Percentiles rank a stretch among this genome's conserved stretches.
Conservation (phyloP, 768 basidiomycete species). For the Gymnopilus junonius region DNA sequence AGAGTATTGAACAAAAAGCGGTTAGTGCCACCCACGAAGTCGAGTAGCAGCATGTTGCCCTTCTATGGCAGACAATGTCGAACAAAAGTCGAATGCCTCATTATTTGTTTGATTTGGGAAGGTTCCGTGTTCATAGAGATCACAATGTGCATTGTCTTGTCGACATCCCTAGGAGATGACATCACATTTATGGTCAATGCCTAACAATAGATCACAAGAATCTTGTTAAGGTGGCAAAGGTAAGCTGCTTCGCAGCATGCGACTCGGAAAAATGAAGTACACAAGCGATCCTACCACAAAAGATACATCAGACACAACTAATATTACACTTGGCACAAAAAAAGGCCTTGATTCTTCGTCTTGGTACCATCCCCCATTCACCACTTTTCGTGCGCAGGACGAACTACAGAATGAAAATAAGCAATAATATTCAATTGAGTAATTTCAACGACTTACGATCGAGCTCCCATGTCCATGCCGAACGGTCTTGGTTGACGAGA, state of each 20-base stretch:
- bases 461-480: slow-evolving; percentile 81
- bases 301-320: background rate
- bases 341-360: background rate
- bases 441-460: slow-evolving; percentile 56
- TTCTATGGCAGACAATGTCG: background rate
- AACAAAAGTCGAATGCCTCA: background rate
- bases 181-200: background rate
- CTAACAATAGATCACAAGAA: background rate
- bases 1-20: background rate
- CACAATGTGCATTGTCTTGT: background rate
- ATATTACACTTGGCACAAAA: background rate
- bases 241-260: background rate
- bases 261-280: background rate
- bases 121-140: background rate
- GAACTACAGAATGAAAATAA: slow-evolving; percentile 1
- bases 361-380: background rate
- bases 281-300: background rate
- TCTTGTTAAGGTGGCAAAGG: background rate
- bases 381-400: slow-evolving; percentile 19
- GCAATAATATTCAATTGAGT: background rate
- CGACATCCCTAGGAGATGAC: background rate
- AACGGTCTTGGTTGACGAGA: slow-evolving; percentile 70
- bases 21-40: background rate
- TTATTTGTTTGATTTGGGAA: background rate
- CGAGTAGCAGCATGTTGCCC: background rate